Evolutionary conservation across 257 asterid species (phyloP).

Genomic region (Rauvolfia tetraphylla): DNA sequence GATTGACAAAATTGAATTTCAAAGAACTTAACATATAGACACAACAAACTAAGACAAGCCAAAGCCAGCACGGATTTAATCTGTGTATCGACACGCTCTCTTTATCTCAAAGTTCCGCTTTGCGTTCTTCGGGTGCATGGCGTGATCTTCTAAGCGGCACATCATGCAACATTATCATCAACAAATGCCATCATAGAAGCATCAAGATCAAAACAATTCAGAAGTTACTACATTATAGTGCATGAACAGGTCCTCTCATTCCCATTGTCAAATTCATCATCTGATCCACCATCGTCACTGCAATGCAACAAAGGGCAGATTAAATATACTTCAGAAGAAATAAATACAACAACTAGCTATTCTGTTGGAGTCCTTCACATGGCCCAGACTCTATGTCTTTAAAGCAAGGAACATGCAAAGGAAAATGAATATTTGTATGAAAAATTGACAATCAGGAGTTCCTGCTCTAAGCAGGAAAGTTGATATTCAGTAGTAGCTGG

Average conservation of each 20-base stretch:
- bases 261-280: slow-evolving; percentile 62
- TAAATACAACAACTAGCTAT: not conserved
- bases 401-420: not conserved
- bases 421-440: not conserved
- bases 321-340: not conserved
- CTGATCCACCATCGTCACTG: slow-evolving; percentile 77
- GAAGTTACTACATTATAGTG: slow-evolving; percentile 63
- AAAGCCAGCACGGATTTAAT: slow-evolving; percentile 20
- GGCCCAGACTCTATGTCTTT: not conserved
- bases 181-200: slow-evolving; percentile 13
- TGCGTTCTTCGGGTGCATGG: not conserved
- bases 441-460: no score
- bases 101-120: slow-evolving; percentile 19
- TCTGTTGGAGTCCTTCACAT: not conserved
- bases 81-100: slow-evolving; percentile 14
- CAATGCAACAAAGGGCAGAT: slow-evolving; percentile 10
- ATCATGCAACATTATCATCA: slow-evolving; percentile 19
- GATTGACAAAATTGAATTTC: slow-evolving; percentile 31
- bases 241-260: slow-evolving; percentile 64
- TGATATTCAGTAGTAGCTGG: not conserved
- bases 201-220: slow-evolving; percentile 8
- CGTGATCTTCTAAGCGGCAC: slow-evolving; percentile 17
- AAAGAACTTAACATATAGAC: slow-evolving; percentile 25
- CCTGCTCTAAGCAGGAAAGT: not conserved
- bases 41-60: slow-evolving; percentile 30